Base-by-base conservation (phyloP, 129 eudicot genomes). In the Flaveria robusta region DNA sequence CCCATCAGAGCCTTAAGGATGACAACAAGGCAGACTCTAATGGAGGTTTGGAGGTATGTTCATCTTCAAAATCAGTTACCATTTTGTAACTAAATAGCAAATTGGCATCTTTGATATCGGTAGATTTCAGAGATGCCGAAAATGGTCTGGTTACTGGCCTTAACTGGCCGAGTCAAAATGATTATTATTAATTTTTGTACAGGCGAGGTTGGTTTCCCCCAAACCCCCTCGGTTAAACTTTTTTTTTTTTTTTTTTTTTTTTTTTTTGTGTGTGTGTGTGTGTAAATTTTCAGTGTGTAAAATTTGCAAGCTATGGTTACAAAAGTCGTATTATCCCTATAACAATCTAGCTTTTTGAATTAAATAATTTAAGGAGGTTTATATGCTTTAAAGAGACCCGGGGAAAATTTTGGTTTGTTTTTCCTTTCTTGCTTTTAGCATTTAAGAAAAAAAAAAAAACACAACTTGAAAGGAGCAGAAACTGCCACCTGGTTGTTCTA, bases 41-140 rank as follows among this genome's bases (percentile, higher is more conserved):
- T 84, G 80, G 94, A 91, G 70, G 83, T 94, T 70, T 94, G 97
- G 97, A 94, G 99, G 98, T 93, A 84, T 70, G 76, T 72, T n/a
- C 71, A 45, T 54, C 11, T 29, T 10, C 12, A 41, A 29, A 31
- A 69, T 29, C 41, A 63, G 22, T 15, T 41, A 70, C 31, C 34
- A 20, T 66, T 34, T 39, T 66, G 34, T 15, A 51, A 20, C 20
- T 62, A 39, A 34, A 69, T 26, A 43, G 3, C 24, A 14, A 34
- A 26, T 6, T 46, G 24, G 37, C 45, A 41, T 5, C 12, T 39
- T 58, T 22, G 11, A 15, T 62, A 13, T 29, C 42, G 14, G 43
- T 62, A 31, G 65, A 23, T 58, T 9, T 58, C 11, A 10, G 29
- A 23, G 4, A 22, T 51, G 2, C 9, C 56, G 2, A 14, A 58